These are phyloP conservation scores for Fraxinus baroniana DNA, from an alignment of 305 asterid genomes.

Conservation along the genomic window DNA sequence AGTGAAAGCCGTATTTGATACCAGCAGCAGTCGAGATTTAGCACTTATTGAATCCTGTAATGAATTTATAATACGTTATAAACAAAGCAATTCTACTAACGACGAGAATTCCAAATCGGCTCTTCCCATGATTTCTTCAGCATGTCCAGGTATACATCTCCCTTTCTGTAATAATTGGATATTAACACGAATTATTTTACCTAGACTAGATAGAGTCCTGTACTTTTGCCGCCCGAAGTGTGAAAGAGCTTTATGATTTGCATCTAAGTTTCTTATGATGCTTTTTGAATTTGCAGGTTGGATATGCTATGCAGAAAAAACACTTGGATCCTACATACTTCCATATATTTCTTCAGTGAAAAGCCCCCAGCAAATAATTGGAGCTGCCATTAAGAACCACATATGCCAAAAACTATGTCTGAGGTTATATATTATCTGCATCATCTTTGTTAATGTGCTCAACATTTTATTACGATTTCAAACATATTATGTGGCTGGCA, in stretches of 20 bases:
- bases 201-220: neutral
- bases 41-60: constrained; percentile 86
- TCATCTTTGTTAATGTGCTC: constrained; percentile 1
- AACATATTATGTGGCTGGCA: neutral
- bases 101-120: constrained; percentile 42
- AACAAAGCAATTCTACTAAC: constrained; percentile 37
- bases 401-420: constrained; percentile 52
- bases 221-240: neutral
- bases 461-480: neutral
- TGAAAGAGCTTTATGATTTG: neutral
- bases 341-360: constrained; percentile 92
- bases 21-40: constrained; percentile 87
- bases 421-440: constrained; percentile 47
- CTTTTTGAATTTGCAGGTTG: constrained; percentile 62
- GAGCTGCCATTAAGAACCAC: constrained; percentile 71
- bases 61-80: constrained; percentile 76
- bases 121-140: constrained; percentile 88
- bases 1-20: constrained; percentile 84
- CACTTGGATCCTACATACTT: constrained; percentile 87
- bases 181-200: neutral
- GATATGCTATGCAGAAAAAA: constrained; percentile 98
- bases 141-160: constrained; percentile 78
- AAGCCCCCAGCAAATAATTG: constrained; percentile 96
- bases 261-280: constrained; percentile 11
- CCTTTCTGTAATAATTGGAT: neutral